Evolutionary conservation across 805 yeast species (phyloP).

Genomic region (Wickerhamiella kazuoi): DNA sequence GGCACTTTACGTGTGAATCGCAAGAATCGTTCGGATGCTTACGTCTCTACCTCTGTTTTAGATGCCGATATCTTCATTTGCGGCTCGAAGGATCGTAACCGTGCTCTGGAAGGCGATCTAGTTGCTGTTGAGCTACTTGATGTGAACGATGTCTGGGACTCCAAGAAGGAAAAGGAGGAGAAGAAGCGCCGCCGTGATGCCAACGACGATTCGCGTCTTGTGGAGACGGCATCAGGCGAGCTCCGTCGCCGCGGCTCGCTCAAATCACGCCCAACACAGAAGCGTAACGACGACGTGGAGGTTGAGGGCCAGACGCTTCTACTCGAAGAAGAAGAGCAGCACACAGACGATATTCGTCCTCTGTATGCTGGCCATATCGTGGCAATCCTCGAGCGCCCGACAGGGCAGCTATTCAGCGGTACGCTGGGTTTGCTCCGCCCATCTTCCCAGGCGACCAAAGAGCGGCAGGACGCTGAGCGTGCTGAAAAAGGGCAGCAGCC

Average conservation of each 20-base stretch:
- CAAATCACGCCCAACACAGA: conserved; percentile 89
- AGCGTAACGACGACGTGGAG: conserved; percentile 95
- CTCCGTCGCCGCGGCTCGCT: conserved; percentile 72
- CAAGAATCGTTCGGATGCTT: conserved; percentile 93
- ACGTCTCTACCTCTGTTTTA: conserved; percentile 86
- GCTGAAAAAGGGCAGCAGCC: conserved; percentile 13
- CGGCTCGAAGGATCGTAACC: conserved; percentile 94
- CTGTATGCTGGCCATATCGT: conserved; percentile 96
- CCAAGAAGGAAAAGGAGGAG: conserved; percentile 92
- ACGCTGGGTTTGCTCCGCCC: conserved; percentile 88
- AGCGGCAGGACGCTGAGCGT: conserved; percentile 29
- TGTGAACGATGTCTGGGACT: conserved; percentile 96
- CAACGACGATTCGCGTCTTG: conserved; percentile 20
- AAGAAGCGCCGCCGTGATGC: conserved; percentile 74
- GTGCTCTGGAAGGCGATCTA: conserved; percentile 91
- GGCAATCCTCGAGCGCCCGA: conserved; percentile 92
- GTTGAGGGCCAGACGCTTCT: conserved; percentile 93
- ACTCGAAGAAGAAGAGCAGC: conserved; percentile 87
- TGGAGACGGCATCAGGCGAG: conserved; percentile 16
- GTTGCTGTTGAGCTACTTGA: conserved; percentile 89
- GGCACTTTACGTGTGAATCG: conserved; percentile 89
- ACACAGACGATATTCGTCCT: conserved; percentile 82
- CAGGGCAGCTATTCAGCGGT: conserved; percentile 91
- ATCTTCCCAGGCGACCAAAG: conserved; percentile 80
- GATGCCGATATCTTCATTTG: conserved; percentile 96